phyloP scores from a whole-genome alignment of 2,329 filamentous ascomycete genomes.

The Verticillium longisporum region DNA sequence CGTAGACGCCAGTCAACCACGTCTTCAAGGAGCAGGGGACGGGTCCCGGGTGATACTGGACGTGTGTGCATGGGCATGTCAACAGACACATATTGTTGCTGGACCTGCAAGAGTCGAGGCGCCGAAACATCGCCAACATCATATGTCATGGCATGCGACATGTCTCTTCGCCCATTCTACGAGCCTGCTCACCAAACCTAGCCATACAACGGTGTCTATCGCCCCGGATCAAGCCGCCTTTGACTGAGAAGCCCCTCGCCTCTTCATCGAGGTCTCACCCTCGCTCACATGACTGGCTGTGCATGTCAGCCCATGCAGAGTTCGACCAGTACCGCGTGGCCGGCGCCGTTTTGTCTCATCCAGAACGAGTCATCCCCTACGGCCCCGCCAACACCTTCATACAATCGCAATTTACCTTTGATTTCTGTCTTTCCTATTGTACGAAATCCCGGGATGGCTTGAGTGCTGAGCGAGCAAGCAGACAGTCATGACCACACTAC shows the following conservation, averaged over 20 bases:
- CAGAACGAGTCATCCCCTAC: neutral
- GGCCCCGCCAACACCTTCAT: neutral
- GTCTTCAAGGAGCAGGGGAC: too few relatives aligned
- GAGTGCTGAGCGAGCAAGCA: neutral
- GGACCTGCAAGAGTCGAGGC: neutral
- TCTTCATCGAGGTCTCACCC: neutral
- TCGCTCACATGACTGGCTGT: neutral
- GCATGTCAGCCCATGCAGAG: neutral
- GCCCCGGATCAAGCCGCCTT: neutral
- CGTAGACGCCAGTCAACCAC: too few relatives aligned
- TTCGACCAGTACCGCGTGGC: neutral
- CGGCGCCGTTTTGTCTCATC: neutral
- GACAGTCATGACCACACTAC: neutral
- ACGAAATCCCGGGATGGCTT: neutral
- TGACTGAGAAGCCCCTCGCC: neutral
- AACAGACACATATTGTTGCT: too few relatives aligned
- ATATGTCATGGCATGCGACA: neutral
- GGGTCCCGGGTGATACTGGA: too few relatives aligned
- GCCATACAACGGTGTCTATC: neutral
- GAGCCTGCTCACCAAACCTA: neutral
- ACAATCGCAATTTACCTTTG: neutral
- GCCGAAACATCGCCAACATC: neutral
- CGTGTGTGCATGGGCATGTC: too few relatives aligned
- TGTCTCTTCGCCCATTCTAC: neutral
- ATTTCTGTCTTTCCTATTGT: neutral